Evolutionary conservation across 768 basidiomycete species (phyloP).

Genomic region (Macrolepiota fuliginosa): DNA sequence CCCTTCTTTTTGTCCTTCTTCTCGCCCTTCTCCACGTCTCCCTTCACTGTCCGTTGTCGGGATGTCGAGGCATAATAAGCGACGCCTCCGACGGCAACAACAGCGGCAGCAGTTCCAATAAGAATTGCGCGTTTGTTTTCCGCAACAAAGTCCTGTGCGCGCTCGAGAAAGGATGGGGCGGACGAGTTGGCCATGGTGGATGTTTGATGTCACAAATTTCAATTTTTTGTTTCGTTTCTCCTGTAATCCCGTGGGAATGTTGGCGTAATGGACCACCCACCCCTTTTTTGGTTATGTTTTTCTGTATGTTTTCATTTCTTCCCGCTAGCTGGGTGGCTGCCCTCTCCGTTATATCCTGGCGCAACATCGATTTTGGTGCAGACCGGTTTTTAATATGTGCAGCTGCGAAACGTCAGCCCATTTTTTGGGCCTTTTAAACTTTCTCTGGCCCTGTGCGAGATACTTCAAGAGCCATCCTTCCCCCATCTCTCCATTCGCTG

Average conservation of each 20-base stretch:
- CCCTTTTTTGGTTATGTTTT: background rate
- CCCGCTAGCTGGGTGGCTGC: background rate
- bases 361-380: background rate
- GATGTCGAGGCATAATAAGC: slow-evolving; percentile 75
- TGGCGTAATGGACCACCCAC: slow-evolving; percentile 1
- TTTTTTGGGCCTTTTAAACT: background rate
- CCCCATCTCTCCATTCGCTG: background rate
- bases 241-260: slow-evolving; percentile 7
- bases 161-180: slow-evolving; percentile 44
- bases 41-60: slow-evolving; percentile 26
- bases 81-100: slow-evolving; percentile 68
- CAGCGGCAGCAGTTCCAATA: slow-evolving; percentile 69
- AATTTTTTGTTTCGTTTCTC: slow-evolving; percentile 1
- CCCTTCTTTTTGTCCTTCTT: slow-evolving; percentile 44
- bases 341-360: too few relatives aligned
- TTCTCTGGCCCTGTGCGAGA: background rate
- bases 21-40: slow-evolving; percentile 44
- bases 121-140: slow-evolving; percentile 80
- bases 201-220: slow-evolving; percentile 11
- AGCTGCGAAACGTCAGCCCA: slow-evolving; percentile 1
- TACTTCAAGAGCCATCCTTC: background rate
- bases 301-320: background rate
- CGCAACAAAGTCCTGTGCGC: slow-evolving; percentile 64
- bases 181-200: slow-evolving; percentile 17
- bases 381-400: background rate